phyloP scores from a whole-genome alignment of 2,329 filamentous ascomycete genomes.

The Alternaria angustiovoidea region DNA sequence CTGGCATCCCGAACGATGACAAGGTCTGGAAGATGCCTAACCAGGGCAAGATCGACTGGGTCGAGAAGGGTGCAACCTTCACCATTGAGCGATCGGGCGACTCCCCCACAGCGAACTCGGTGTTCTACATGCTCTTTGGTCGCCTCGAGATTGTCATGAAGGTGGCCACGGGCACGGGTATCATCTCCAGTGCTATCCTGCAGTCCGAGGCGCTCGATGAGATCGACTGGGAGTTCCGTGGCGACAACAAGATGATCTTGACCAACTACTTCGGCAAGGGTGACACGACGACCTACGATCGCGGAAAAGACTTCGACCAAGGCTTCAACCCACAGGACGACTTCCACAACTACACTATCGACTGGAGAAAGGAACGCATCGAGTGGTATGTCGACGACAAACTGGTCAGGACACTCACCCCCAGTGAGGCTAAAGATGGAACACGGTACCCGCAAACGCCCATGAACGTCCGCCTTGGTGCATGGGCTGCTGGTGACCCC shows the following conservation, averaged over 20 bases:
- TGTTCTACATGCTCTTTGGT: constrained; percentile 64
- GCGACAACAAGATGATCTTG: constrained; percentile 53
- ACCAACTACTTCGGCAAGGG: constrained; percentile 66
- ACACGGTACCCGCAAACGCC: constrained; percentile 75
- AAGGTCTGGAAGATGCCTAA: constrained; percentile 70
- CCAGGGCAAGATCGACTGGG: constrained; percentile 70
- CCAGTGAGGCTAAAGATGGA: constrained; percentile 65
- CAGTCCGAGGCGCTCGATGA: constrained; percentile 63
- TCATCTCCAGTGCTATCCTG: constrained; percentile 60
- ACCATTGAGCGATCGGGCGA: constrained; percentile 74
- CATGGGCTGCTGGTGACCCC: constrained; percentile 69
- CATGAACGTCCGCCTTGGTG: constrained; percentile 74
- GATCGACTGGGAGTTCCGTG: constrained; percentile 61
- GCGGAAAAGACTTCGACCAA: constrained; percentile 50
- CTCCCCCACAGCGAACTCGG: constrained; percentile 77
- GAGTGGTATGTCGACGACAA: constrained; percentile 71
- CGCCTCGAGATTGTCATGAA: constrained; percentile 58
- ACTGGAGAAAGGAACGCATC: constrained; percentile 71
- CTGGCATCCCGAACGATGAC: constrained; percentile 47
- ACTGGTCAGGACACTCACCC: constrained; percentile 68
- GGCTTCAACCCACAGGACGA: constrained; percentile 40
- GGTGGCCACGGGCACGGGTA: constrained; percentile 59
- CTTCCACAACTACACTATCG: constrained; percentile 59
- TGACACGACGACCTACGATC: constrained; percentile 61
- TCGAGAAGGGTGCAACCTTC: constrained; percentile 72